Conservation (phyloP, 2,329 filamentous ascomycete species). For the Conoideocrella luteorostrata region DNA sequence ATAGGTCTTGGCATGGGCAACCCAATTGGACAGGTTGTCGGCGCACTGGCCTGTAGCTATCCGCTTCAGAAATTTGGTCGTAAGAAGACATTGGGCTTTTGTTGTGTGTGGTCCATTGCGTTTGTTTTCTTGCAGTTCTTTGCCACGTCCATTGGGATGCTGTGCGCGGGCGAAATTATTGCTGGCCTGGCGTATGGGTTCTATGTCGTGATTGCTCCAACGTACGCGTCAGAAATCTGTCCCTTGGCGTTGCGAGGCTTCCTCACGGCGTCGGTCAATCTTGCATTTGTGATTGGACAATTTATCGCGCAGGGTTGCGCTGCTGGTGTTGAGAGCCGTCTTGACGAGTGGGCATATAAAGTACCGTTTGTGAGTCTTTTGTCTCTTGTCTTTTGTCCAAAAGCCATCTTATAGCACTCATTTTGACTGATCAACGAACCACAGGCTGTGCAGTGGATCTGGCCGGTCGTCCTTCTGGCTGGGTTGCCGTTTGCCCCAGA, state of each 20-base stretch:
- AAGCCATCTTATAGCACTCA: not conserved
- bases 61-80: constrained; percentile 35
- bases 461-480: constrained; percentile 38
- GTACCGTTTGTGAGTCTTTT: constrained; percentile 17
- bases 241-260: constrained; percentile 51
- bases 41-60: constrained; percentile 25
- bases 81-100: constrained; percentile 37
- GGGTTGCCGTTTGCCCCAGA: constrained; percentile 42
- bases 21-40: constrained; percentile 41
- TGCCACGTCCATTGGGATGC: constrained; percentile 44
- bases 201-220: constrained; percentile 52
- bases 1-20: constrained; percentile 38
- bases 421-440: too few relatives aligned
- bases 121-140: constrained; percentile 61
- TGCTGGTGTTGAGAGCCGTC: constrained; percentile 31
- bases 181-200: constrained; percentile 54
- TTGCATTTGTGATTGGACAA: constrained; percentile 58
- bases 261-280: constrained; percentile 53
- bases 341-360: constrained; percentile 40
- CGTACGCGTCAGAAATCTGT: constrained; percentile 56
- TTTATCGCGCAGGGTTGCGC: constrained; percentile 46
- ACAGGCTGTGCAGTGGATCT: constrained; percentile 45
- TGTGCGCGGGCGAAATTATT: constrained; percentile 56
- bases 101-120: constrained; percentile 38
- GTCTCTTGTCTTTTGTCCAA: not conserved